Evolutionary conservation across 2,329 filamentous ascomycete species (phyloP), one percentile per base, ranked within the genome.

Genomic region (Scorias spongiosa): DNA sequence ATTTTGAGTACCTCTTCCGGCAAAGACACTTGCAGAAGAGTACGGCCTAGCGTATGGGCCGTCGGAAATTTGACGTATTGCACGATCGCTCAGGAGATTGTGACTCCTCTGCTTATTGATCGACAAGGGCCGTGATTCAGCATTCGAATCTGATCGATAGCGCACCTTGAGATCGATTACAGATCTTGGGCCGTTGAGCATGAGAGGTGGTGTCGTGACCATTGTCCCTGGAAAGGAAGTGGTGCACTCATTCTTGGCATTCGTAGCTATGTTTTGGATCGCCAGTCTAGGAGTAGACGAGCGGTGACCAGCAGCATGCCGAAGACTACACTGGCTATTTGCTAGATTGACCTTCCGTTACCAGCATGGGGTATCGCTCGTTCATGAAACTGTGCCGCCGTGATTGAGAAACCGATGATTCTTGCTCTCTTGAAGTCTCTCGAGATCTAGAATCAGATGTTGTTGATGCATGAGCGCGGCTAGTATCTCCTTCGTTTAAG

Each of bases 291-390:
- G 6, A 17, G 36, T 20, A 40, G 10, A 36, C 34, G 17, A 42
- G 26, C 29, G 36, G 40, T 10, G 40, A 34, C 12, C 26, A 29
- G 14, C 40, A 46, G 10, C 40, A 41, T 10, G 40, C 15, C 40
- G 42, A 37, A 30, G 29, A 32, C 14, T 42, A 9, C 20, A 10
- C 30, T 3, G 30, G n/a, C 12, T 15, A 30, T 17, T 32, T 26
- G 32, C 29, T 26, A 3, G 20, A 15, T 20, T 34, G 14, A 2
- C 15, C 29, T 29, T 32, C 18, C 4, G 17, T 36, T 28, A 38
- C 58, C 60, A 1, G 66, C 63, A 44, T 66, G 68, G 66, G 63
- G 43, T 66, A 69, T 0, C 65, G 61, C 12, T 67, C 66, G 32
- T 68, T 68, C 65, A 68, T 69, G 29, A 57, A 56, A 39, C 60